A percentile compares a stretch with the other conserved stretches of the same genome.
Evolutionary conservation across 2,329 filamentous ascomycete species (phyloP).

Genomic region (Chaetomium globosum): DNA sequence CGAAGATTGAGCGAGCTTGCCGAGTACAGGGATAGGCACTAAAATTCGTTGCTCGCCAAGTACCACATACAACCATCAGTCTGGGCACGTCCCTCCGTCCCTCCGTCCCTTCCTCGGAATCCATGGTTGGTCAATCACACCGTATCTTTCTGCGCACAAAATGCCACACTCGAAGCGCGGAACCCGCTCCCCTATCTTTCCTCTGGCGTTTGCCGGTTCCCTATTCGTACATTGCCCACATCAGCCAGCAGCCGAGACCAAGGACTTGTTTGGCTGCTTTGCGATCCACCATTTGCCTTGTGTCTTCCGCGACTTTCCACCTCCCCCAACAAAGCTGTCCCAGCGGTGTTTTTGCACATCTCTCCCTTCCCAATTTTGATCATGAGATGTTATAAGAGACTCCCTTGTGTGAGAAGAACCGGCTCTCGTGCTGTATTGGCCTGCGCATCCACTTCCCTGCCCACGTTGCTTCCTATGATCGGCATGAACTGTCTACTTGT

Average conservation of each 20-base stretch:
- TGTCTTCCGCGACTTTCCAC: background rate
- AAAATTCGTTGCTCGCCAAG: conserved; percentile 23
- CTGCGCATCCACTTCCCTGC: background rate
- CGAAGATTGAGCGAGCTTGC: background rate
- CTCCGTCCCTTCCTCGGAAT: conserved; percentile 22
- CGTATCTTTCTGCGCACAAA: conserved; percentile 13
- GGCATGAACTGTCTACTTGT: background rate
- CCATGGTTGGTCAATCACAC: conserved; percentile 27
- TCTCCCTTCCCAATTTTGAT: background rate
- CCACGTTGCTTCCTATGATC: background rate
- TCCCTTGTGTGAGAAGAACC: background rate
- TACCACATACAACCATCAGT: conserved; percentile 32
- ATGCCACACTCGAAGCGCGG: conserved; percentile 23
- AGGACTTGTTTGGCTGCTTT: background rate
- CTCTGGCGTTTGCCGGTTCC: conserved; percentile 11
- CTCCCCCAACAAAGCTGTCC: background rate
- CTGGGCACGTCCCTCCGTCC: conserved; percentile 26
- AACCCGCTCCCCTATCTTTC: conserved; percentile 4
- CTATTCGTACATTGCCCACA: background rate
- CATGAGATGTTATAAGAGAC: background rate
- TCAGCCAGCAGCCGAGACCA: conserved; percentile 9
- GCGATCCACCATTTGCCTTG: background rate
- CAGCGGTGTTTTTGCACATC: background rate
- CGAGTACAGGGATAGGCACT: conserved; percentile 20
- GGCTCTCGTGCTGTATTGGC: background rate